Evolutionary conservation across 441 rosid species (phyloP).

Genomic region (Gossypium schwendimanii): DNA sequence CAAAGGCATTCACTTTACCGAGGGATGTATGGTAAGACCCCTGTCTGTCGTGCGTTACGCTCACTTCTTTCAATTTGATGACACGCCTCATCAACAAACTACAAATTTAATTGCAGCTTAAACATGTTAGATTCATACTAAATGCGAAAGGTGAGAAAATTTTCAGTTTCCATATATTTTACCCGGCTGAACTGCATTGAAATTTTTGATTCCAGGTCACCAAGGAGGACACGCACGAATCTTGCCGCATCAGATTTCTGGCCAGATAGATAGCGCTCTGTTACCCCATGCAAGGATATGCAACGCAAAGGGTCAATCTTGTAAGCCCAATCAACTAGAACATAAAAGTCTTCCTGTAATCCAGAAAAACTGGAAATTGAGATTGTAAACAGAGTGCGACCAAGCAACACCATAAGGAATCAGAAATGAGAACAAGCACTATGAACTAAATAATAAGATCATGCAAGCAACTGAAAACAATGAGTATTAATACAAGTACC

Average conservation of each 20-base stretch:
- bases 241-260: constrained; percentile 99
- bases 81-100: constrained; percentile 99
- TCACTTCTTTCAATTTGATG: constrained; percentile 96
- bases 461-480: background rate
- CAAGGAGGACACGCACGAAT: constrained; percentile 94
- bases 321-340: constrained; percentile 99
- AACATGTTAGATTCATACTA: constrained; percentile 10
- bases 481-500: background rate
- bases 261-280: constrained; percentile 90
- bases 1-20: constrained; percentile 38
- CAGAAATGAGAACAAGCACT: background rate
- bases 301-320: constrained; percentile 95
- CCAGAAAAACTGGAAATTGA: constrained; percentile 19
- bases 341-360: constrained; percentile 90
- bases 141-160: background rate
- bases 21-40: constrained; percentile 86
- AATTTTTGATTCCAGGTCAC: constrained; percentile 85
- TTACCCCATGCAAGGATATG: constrained; percentile 99
- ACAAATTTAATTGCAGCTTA: constrained; percentile 22
- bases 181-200: constrained; percentile 91
- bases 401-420: background rate
- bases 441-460: background rate
- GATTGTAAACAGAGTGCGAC: background rate
- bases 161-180: constrained; percentile 27
- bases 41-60: constrained; percentile 77